Conservation (phyloP, 2,329 filamentous ascomycete species). For the Penicillium sp. region DNA sequence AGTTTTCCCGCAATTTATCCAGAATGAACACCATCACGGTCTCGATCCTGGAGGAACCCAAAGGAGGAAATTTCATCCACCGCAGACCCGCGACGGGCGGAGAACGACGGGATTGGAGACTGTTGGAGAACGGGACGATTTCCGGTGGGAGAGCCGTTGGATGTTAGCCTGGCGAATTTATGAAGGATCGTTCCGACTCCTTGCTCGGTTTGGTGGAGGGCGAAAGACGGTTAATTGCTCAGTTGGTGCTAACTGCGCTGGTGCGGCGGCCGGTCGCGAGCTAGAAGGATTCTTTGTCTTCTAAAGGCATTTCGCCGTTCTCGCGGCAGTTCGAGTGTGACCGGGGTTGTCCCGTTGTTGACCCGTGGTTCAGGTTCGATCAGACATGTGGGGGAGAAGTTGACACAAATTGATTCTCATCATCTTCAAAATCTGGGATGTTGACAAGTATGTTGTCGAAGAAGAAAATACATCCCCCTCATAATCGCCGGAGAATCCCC, state of each 20-base stretch:
- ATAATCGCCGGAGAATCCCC: slow-evolving; percentile 21
- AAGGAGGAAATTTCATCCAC: background rate
- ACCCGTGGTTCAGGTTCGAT: slow-evolving; percentile 14
- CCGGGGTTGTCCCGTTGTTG: background rate
- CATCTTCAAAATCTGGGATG: background rate
- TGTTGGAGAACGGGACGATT: background rate
- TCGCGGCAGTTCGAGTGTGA: slow-evolving; percentile 1
- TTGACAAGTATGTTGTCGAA: background rate
- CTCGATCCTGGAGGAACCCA: background rate
- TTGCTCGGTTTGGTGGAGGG: background rate
- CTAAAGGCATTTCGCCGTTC: background rate
- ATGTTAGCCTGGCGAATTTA: background rate
- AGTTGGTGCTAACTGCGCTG: background rate
- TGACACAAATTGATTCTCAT: background rate
- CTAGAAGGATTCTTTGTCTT: slow-evolving; percentile 14
- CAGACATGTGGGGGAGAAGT: background rate
- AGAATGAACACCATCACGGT: background rate
- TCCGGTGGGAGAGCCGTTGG: background rate
- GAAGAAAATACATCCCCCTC: background rate
- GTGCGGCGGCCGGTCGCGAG: slow-evolving; percentile 6
- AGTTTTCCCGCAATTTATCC: slow-evolving; percentile 3
- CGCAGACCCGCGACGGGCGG: background rate
- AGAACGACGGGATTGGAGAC: background rate
- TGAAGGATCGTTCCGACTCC: background rate
- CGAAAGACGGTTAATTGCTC: background rate